Evolutionary conservation across 2,329 filamentous ascomycete genomes (phyloP).

Genomic region (Chaetomium sp.): DNA sequence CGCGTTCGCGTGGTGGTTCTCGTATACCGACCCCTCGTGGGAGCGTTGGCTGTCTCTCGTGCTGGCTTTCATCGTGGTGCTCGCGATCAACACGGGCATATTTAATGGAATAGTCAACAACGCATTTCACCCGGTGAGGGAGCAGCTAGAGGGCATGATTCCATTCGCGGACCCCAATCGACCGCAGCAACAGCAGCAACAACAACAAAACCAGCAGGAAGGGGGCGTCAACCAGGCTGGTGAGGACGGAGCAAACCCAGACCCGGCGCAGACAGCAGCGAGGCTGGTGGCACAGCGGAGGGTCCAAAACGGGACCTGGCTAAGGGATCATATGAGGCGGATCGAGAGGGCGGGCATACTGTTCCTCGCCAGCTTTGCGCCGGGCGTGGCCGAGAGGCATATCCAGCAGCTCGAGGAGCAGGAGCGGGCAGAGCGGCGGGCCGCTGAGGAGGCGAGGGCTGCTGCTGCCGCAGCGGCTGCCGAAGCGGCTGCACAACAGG

Average conservation of each 20-base stretch:
- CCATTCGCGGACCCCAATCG: conserved; percentile 51
- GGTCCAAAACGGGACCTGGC: conserved; percentile 51
- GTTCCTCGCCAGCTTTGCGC: conserved; percentile 67
- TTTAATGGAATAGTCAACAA: conserved; percentile 59
- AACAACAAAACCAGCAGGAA: conserved; percentile 30
- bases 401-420: conserved; percentile 61
- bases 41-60: conserved; percentile 60
- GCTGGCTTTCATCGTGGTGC: conserved; percentile 56
- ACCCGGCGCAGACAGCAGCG: conserved; percentile 56
- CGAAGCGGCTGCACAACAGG: conserved; percentile 20
- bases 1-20: conserved; percentile 67
- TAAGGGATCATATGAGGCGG: conserved; percentile 54
- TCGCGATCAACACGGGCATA: conserved; percentile 62
- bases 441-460: conserved; percentile 47
- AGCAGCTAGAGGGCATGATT: conserved; percentile 62
- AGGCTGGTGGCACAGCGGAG: conserved; percentile 54
- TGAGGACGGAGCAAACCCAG: conserved; percentile 36
- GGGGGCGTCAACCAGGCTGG: conserved; percentile 1
- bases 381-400: conserved; percentile 66
- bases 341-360: conserved; percentile 62
- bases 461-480: conserved; percentile 41
- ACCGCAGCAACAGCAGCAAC: conserved; percentile 34
- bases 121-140: conserved; percentile 58
- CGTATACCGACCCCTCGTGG: conserved; percentile 60
- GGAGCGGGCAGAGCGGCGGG: conserved; percentile 49